These are phyloP conservation scores for Pseudogymnoascus sp. DNA, from an alignment of 2,329 filamentous ascomycete species.

Conservation along the genomic window DNA sequence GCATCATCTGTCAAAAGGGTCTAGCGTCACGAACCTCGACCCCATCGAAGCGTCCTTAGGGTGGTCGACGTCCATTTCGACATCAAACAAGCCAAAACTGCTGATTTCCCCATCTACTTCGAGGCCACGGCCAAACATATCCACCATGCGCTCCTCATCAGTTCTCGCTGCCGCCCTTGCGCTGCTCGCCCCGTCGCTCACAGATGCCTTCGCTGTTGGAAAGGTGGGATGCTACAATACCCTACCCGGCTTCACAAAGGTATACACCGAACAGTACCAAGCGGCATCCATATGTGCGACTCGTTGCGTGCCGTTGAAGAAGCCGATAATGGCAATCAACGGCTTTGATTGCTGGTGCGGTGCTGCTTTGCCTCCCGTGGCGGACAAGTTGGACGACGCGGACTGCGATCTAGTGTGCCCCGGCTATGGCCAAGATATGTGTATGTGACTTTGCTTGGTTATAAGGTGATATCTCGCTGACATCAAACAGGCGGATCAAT, in stretches of 20 bases:
- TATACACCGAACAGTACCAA: constrained; percentile 21
- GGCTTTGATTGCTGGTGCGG: constrained; percentile 27
- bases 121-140: neutral
- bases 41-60: neutral
- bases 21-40: neutral
- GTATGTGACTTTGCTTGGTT: constrained; percentile 16
- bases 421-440: constrained; percentile 22
- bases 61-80: neutral
- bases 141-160: neutral
- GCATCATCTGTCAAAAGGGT: neutral
- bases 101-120: neutral
- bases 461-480: neutral
- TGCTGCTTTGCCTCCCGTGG: constrained; percentile 19
- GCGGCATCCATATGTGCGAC: constrained; percentile 14
- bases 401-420: constrained; percentile 22
- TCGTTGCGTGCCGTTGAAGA: neutral
- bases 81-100: neutral
- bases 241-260: neutral
- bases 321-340: constrained; percentile 10
- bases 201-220: neutral
- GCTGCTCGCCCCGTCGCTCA: neutral
- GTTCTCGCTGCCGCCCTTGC: neutral
- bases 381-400: constrained; percentile 15
- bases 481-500: neutral
- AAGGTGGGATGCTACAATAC: neutral